phyloP scores from a whole-genome alignment of 495 filamentous ascomycete species.

The Penicillium cinerascens region DNA sequence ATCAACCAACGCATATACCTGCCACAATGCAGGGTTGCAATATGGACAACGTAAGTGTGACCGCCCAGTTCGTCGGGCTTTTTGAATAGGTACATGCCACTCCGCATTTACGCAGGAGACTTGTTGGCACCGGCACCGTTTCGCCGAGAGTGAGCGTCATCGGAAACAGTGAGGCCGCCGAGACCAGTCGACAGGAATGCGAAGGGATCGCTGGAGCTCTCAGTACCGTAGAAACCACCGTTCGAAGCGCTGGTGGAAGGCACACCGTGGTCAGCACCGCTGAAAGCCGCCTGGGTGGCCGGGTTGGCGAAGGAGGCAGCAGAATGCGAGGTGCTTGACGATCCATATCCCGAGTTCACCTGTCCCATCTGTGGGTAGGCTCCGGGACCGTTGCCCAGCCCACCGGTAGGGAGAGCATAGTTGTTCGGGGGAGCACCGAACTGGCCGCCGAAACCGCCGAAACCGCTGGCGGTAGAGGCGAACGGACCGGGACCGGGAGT shows the following conservation, averaged over 20 bases:
- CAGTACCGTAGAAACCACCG: conserved; percentile 54
- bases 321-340: conserved; percentile 65
- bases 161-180: conserved; percentile 74
- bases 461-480: conserved; percentile 65
- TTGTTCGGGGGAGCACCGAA: conserved; percentile 86
- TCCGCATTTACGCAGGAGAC: conserved; percentile 42
- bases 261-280: conserved; percentile 70
- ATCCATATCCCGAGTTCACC: conserved; percentile 67
- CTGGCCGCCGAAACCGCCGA: conserved; percentile 76
- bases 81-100: conserved; percentile 18
- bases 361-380: conserved; percentile 78
- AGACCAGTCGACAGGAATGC: conserved; percentile 84
- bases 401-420: conserved; percentile 80
- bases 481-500: conserved; percentile 84
- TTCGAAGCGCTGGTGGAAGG: conserved; percentile 51
- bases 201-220: conserved; percentile 75
- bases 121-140: conserved; percentile 60
- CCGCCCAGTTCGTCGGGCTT: conserved; percentile 18
- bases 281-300: conserved; percentile 86
- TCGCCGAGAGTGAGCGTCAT: conserved; percentile 71
- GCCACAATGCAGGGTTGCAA: conserved; percentile 34
- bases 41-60: conserved; percentile 41
- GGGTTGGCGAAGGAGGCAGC: conserved; percentile 91
- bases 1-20: conserved; percentile 61
- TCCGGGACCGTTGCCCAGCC: conserved; percentile 71